Conservation (phyloP, 2,329 filamentous ascomycete species). For the Hymenotorrendiella dingleyae region DNA sequence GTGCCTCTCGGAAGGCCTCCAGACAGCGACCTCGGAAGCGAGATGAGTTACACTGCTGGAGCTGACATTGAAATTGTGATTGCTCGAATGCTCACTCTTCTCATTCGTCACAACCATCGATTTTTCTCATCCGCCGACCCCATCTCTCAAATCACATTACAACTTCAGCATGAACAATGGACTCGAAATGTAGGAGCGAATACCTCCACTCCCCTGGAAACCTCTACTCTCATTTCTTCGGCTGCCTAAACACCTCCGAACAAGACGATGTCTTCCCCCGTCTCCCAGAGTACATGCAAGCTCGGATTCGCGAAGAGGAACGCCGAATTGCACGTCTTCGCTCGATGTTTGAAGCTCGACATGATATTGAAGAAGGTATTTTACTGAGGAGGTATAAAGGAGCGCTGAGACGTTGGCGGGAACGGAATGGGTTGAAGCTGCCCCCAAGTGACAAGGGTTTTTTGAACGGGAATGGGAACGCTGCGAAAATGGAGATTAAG, state of each 20-base stretch:
- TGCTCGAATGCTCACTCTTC: too few species aligned
- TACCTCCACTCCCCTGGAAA: slow-evolving; percentile 2
- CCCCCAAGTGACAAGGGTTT: too few species aligned
- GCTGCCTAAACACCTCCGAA: slow-evolving; percentile 5
- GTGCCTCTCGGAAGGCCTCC: too few species aligned
- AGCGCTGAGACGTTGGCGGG: neutral
- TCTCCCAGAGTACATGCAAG: slow-evolving; percentile 3
- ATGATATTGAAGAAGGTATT: neutral
- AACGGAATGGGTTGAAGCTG: neutral
- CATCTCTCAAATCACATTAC: too few species aligned
- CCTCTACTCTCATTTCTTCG: slow-evolving; percentile 11
- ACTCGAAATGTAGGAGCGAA: neutral
- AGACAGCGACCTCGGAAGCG: too few species aligned
- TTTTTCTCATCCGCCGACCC: too few species aligned
- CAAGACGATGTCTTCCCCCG: slow-evolving; percentile 2
- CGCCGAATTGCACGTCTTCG: slow-evolving; percentile 2
- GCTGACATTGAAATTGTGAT: too few species aligned
- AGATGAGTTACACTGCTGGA: too few species aligned
- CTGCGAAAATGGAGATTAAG: neutral
- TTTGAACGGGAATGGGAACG: too few species aligned
- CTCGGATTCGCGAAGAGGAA: slow-evolving; percentile 6
- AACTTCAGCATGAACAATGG: neutral
- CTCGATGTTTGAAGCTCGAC: slow-evolving; percentile 3
- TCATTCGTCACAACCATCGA: too few species aligned
- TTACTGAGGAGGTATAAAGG: neutral